Base-by-base conservation (phyloP, 2,329 filamentous ascomycete genomes). In the Raffaelea albimanens region DNA sequence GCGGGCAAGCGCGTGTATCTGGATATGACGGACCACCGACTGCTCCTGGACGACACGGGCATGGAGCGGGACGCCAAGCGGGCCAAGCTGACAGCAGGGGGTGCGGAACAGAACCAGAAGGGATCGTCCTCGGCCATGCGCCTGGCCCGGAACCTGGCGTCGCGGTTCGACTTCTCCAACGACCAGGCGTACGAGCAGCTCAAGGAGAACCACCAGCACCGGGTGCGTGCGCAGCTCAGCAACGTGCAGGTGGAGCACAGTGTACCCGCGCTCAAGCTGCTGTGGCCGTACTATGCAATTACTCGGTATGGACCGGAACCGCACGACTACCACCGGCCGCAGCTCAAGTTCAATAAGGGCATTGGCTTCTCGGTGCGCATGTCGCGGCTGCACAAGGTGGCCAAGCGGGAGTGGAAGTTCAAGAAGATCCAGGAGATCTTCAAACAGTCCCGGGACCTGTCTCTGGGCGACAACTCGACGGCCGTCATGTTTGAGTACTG, bases 161-260 rank as follows among this genome's bases (percentile, higher is more conserved):
- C 84, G 55, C 83, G 91, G 39, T 98, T 95, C 73, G 97, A 97
- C 61, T 86, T 94, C 50, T 95, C 90, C 25, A 97, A 97, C 53
- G 93, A 98, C 59, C 85, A 93, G 50, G 90, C 90, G 2, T 98
- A 98, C 63, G 90, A 97, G 60, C 80, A 89, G 51, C 77, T 98
- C 40, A 97, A 97, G 66, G 89, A 95, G 64, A 97, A 96, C 60
- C 90, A 95, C 60, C 88, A 95, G 67, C 89, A 87, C 73, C 97
- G 95, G 66, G 87, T 98, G 52, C 82, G 93, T 55, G 93, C 89
- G 45, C 95, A 88, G 2, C 78, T 98, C 51, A 88, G 89, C 41
- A 91, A 90, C 59, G 80, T 95, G 52, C 82, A 85, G n/a, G 83
- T 98, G 39, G 93, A 98, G 63, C 93, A 98, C 67, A 90, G 87